Percentiles rank a stretch among this genome's conserved stretches.
phyloP scores from a whole-genome alignment of 768 basidiomycete genomes.

The Chalciporus piperatus region DNA sequence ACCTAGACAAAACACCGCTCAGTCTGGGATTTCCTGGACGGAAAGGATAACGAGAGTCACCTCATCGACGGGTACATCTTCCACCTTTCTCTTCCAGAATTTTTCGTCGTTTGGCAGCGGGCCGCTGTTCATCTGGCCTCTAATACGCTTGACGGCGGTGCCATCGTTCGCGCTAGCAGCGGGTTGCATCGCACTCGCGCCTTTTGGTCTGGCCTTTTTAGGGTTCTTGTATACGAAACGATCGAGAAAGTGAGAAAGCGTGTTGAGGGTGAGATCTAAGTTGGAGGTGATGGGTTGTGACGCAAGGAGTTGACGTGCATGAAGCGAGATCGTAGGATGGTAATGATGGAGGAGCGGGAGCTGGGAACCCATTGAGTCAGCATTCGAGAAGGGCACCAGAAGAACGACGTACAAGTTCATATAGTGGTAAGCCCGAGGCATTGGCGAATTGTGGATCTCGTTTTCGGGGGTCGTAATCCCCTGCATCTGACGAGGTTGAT shows the following conservation, averaged over 20 bases:
- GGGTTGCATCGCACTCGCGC: slow-evolving; percentile 96
- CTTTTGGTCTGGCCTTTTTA: slow-evolving; percentile 69
- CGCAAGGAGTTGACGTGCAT: slow-evolving; percentile 77
- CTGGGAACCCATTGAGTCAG: slow-evolving; percentile 35
- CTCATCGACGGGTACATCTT: slow-evolving; percentile 86
- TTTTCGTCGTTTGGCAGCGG: slow-evolving; percentile 67
- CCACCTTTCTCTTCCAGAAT: slow-evolving; percentile 67
- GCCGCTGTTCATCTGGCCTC: slow-evolving; percentile 49
- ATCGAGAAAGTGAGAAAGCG: slow-evolving; percentile 92
- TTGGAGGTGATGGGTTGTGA: slow-evolving; percentile 75
- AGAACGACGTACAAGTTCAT: slow-evolving; percentile 74
- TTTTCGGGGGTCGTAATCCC: slow-evolving; percentile 80
- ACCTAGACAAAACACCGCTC: slow-evolving; percentile 41
- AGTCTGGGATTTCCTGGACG: background rate
- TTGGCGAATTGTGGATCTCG: slow-evolving; percentile 86
- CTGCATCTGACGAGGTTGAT: slow-evolving; percentile 27
- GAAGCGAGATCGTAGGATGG: slow-evolving; percentile 87
- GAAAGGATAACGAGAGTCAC: slow-evolving; percentile 38
- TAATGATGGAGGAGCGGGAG: slow-evolving; percentile 80
- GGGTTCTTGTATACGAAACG: slow-evolving; percentile 97
- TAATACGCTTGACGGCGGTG: slow-evolving; percentile 66
- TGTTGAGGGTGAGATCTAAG: slow-evolving; percentile 88
- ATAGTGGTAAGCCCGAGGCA: slow-evolving; percentile 75
- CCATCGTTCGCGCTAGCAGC: slow-evolving; percentile 63
- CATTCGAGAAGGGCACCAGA: background rate